These are phyloP conservation scores for Fonsecaea nubica DNA, from an alignment of 2,329 filamentous ascomycete species.

Conservation along the genomic window DNA sequence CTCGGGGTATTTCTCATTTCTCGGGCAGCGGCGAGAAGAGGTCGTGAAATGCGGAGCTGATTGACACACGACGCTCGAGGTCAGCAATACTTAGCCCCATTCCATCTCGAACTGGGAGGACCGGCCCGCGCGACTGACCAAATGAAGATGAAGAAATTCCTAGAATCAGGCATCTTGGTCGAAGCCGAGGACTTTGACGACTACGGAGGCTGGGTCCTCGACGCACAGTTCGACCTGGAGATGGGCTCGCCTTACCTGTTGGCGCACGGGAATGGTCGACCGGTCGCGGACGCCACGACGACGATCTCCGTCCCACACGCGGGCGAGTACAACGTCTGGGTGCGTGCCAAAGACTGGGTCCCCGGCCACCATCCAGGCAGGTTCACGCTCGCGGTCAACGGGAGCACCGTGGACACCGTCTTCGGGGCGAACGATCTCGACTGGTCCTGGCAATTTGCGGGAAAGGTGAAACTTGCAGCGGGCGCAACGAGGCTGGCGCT, in stretches of 20 bases:
- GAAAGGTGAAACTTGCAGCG: background rate
- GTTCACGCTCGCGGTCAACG: slow-evolving; percentile 22
- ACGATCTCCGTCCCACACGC: no score
- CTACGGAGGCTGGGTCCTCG: no score
- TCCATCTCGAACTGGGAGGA: background rate
- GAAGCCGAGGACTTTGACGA: no score
- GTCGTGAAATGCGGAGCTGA: no score
- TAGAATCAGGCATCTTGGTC: background rate
- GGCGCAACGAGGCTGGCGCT: slow-evolving; percentile 10
- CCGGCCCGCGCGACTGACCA: background rate
- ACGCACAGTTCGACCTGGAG: no score
- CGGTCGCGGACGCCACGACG: no score
- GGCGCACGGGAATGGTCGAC: no score
- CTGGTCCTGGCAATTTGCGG: slow-evolving; percentile 21
- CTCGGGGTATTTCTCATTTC: no score
- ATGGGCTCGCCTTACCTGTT: no score
- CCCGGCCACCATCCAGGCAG: slow-evolving; percentile 20
- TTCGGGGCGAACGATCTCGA: slow-evolving; percentile 20
- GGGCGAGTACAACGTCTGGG: slow-evolving; percentile 18
- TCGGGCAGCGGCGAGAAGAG: no score
- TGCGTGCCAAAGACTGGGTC: slow-evolving; percentile 29
- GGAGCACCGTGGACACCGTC: background rate
- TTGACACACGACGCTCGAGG: no score
- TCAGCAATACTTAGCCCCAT: no score
- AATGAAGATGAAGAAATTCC: background rate